These are phyloP conservation scores for Picea sitchensis DNA, from an alignment of 75 land plant genomes.

Conservation along the genomic window DNA sequence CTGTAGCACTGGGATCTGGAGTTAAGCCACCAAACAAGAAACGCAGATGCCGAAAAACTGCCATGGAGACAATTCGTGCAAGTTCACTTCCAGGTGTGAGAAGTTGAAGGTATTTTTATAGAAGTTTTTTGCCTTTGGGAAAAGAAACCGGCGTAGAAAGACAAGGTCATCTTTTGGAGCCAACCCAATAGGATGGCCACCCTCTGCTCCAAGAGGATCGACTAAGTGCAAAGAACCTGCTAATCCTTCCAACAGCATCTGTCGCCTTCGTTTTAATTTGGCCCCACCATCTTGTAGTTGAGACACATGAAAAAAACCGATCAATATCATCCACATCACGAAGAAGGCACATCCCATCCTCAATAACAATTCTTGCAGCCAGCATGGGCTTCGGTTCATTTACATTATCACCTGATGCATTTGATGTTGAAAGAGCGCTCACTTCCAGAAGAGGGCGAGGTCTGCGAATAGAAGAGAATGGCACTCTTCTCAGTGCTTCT, in stretches of 20 bases:
- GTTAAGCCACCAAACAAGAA: conserved; percentile 68
- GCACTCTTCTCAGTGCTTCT: conserved; percentile 80
- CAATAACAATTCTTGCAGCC: conserved; percentile 83
- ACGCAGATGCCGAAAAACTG: conserved; percentile 82
- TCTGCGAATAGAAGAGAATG: conserved; percentile 72
- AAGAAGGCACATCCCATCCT: conserved; percentile 82
- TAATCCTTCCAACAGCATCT: conserved; percentile 76
- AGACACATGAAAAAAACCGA: conserved; percentile 49
- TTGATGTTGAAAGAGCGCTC: conserved; percentile 35
- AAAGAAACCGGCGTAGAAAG: conserved; percentile 76
- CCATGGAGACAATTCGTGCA: conserved; percentile 74
- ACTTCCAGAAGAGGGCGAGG: conserved; percentile 92
- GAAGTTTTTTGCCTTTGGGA: conserved; percentile 77
- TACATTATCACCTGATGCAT: conserved; percentile 22
- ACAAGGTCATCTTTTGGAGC: conserved; percentile 79
- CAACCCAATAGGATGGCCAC: conserved; percentile 44
- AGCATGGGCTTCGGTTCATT: conserved; percentile 70
- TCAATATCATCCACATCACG: conserved; percentile 98
- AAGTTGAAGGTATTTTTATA: conserved; percentile 67
- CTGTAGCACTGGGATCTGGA: conserved; percentile 47
- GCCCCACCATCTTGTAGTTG: conserved; percentile 79
- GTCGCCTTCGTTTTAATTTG: conserved; percentile 65
- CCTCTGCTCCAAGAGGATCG: conserved; percentile 60
- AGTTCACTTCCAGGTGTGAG: conserved; percentile 65
- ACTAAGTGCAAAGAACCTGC: conserved; percentile 81